Base-by-base conservation (phyloP, 768 basidiomycete genomes). In the Termitomyces sp. region DNA sequence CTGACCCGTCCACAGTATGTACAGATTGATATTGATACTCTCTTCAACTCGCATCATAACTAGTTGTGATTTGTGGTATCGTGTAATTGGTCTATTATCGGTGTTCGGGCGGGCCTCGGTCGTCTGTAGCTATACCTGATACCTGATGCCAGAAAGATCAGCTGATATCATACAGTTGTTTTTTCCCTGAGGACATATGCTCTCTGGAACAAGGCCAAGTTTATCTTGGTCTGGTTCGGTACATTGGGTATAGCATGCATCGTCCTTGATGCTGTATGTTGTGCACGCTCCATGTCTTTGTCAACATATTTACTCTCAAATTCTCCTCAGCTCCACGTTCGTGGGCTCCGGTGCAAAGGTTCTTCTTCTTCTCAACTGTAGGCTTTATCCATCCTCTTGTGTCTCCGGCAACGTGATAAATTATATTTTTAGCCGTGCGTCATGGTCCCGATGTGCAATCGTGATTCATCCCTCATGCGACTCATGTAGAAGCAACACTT, bases 151-250 rank as follows among this genome's bases (percentile, higher is more conserved):
- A 22, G 30, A 22, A 16, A 3, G 3, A 3, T 41, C 30, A 37
- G 47, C 34, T 22, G 24, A 34, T 27, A 12, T 39, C 3, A 16
- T 37, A 33, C 34, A 68, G 68, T 59, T n/a, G 63, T 64, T 15
- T 66, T 63, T 34, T 62, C 41, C 22, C 60, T 52, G 20, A 58
- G 68, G 36, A 66, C 66, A 5, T 67, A 66, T 44, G 65, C 54
- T 24, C 45, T 68, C n/a, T 67, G 58, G 55, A 59, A 59, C 22
- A 55, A 50, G 27, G 64, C 33, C 42, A 46, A 55, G 6, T 30
- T 57, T 13, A 37, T 67, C 20, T 52, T 68, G 22, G 56, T 22
- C 3, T 59, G 54, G 44, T 57, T 68, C 9, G 58, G 56, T 48
- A 20, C 34, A n/a, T 33, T 66, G 11, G 66, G 64, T 3, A 20